Evolutionary conservation across 1,284 basidiomycete species (phyloP), one percentile per base, ranked within the genome.

Genomic region (Cyathus olla): DNA sequence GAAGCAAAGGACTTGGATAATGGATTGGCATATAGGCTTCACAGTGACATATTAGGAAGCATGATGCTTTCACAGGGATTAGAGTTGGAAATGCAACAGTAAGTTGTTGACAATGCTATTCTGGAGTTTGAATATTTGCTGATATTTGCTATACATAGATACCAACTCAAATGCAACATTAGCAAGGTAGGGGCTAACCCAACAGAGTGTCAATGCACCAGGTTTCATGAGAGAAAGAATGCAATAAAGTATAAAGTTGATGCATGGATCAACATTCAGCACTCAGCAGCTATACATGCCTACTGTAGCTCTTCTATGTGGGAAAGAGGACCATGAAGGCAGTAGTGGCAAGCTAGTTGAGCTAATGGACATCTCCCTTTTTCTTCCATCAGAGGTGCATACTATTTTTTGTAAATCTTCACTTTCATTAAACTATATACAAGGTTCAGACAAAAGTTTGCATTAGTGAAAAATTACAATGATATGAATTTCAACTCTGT

Each of bases 41-140:
- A 71, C 40, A 49, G 63, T 17, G 63, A 71, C 22, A 60, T 73
- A 3, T 57, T 62, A 0, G 66, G 68, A n/a, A 69, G 68, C 49
- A 51, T 65, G 54, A 59, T 75, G 3, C 63, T 73, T 42, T 51
- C 56, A 8, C 67, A 69, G 53, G 73, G 72, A 1, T 57, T 74
- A 1, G 65, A 75, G 50, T 24, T 72, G 15, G 68, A 75, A 51
- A 65, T 66, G 19, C 52, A 55, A 9, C 70, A 74, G 73, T 76
- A 52, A 59, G 70, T 29, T 6, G 24, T 46, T 26, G 5, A 46
- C 47, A 26, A 21, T 24, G 24, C n/a, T 21, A n/a, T 47, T 47
- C 10, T 47, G 8, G 9, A 47, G 8, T 9, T n/a, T 8, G n/a
- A 47, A 8, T 9, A 8, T 10, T n/a, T 8, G 24, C 24, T 9